Conservation (phyloP, 768 basidiomycete genomes). For the Amyloporia xantha region DNA sequence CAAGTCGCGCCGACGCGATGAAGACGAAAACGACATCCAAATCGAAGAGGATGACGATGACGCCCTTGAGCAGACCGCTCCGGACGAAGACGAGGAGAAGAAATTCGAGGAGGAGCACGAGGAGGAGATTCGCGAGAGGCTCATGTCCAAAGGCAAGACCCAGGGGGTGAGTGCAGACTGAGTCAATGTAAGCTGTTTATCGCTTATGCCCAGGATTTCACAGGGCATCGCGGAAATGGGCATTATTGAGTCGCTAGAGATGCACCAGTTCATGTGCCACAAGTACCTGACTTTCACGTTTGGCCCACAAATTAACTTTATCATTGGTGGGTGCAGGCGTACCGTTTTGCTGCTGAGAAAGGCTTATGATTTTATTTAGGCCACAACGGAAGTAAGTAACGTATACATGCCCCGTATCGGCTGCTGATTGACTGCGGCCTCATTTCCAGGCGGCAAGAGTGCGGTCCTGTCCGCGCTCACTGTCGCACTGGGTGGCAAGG, state of each 20-base stretch:
- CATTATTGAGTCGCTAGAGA: conserved; percentile 79
- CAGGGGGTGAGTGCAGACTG: conserved; percentile 38
- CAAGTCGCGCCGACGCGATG: conserved; percentile 19
- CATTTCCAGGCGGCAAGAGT: conserved; percentile 77
- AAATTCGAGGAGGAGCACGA: conserved; percentile 58
- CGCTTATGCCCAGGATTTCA: neutral
- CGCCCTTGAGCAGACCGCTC: conserved; percentile 10
- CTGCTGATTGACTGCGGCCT: neutral
- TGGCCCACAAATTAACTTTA: conserved; percentile 94
- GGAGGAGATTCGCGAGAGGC: conserved; percentile 45
- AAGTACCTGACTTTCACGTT: conserved; percentile 76
- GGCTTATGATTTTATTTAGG: conserved; percentile 35
- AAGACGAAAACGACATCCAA: conserved; percentile 25
- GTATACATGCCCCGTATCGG: neutral
- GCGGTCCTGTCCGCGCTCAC: conserved; percentile 91
- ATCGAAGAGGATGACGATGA: conserved; percentile 32
- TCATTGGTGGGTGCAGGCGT: conserved; percentile 58
- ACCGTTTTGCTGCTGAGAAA: neutral
- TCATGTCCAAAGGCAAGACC: conserved; percentile 38
- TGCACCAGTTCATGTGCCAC: conserved; percentile 97
- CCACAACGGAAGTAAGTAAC: conserved; percentile 82
- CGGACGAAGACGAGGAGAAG: conserved; percentile 53
- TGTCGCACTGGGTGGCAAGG: conserved; percentile 90
- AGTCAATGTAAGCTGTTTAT: neutral
- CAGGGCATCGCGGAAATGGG: conserved; percentile 82